Conservation (phyloP, 352 stramenopile species). For the Pythium apleroticum region DNA sequence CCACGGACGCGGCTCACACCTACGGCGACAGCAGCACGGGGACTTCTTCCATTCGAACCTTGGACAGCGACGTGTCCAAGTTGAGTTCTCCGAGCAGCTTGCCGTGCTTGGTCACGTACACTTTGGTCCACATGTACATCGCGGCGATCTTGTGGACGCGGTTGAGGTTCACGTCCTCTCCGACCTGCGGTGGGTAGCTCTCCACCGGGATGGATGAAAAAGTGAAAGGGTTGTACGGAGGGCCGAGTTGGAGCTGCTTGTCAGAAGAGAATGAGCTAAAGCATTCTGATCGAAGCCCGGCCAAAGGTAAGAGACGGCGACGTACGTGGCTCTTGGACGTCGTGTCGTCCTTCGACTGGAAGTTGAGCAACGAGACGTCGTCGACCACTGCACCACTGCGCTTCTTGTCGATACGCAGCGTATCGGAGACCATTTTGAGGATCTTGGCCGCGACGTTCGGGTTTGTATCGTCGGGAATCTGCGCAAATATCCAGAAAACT, state of each 20-base stretch:
- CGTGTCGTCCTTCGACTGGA: slow-evolving; percentile 50
- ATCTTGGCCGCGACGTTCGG: slow-evolving; percentile 65
- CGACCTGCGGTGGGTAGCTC: slow-evolving; percentile 75
- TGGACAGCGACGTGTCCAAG: slow-evolving; percentile 57
- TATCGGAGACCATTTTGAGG: slow-evolving; percentile 71
- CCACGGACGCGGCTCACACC: not conserved
- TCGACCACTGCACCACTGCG: slow-evolving; percentile 50
- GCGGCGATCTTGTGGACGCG: slow-evolving; percentile 72
- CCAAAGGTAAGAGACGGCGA: slow-evolving; percentile 16
- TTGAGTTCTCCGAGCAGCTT: slow-evolving; percentile 70
- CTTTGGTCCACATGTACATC: slow-evolving; percentile 84
- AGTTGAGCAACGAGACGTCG: slow-evolving; percentile 72
- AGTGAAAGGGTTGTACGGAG: slow-evolving; percentile 58
- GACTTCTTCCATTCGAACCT: slow-evolving; percentile 47
- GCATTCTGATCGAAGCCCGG: slow-evolving; percentile 9
- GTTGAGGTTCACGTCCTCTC: slow-evolving; percentile 66
- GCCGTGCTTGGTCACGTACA: slow-evolving; percentile 76
- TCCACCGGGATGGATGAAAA: slow-evolving; percentile 76
- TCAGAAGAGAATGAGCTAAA: slow-evolving; percentile 21
- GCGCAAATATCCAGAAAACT: too few species aligned
- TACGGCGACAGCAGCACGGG: slow-evolving; percentile 43
- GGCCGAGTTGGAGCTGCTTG: slow-evolving; percentile 61
- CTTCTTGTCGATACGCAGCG: slow-evolving; percentile 69
- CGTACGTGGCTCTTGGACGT: slow-evolving; percentile 49
- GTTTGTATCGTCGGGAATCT: slow-evolving; percentile 66